Percentiles rank a stretch among this genome's conserved stretches.
Conservation (phyloP, 2,329 filamentous ascomycete genomes). For the Epichloe gansuensis region DNA sequence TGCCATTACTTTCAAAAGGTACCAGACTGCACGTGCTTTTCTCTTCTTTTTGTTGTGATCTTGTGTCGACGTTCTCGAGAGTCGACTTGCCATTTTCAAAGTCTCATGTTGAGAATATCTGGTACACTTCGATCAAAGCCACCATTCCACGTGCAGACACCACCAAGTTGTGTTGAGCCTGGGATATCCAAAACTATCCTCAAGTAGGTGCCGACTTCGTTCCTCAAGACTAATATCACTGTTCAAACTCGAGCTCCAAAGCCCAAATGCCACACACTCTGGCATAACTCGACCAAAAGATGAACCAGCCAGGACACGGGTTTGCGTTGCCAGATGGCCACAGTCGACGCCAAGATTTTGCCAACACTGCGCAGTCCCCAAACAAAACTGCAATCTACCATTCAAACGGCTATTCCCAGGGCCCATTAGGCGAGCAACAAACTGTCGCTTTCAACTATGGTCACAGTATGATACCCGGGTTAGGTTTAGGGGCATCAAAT, state of each 20-base stretch:
- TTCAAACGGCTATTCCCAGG: not conserved
- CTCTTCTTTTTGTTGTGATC: not conserved
- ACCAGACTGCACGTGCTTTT: not conserved
- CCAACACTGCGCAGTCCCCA: conserved; percentile 8
- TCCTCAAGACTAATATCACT: too few species aligned
- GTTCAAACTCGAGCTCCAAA: not conserved
- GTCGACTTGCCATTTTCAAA: not conserved
- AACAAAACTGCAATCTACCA: conserved; percentile 8
- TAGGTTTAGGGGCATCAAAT: conserved; percentile 18
- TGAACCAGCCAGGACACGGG: conserved; percentile 20
- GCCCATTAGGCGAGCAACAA: conserved; percentile 5
- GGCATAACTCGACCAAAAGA: conserved; percentile 9
- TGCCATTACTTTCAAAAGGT: not conserved
- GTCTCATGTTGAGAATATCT: not conserved
- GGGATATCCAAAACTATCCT: not conserved
- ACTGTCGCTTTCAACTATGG: conserved; percentile 14
- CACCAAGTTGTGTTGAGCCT: not conserved
- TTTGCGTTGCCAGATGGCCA: conserved; percentile 14
- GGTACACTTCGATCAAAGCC: not conserved
- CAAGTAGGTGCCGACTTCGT: too few species aligned
- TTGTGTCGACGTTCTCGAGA: not conserved
- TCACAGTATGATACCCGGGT: conserved; percentile 21
- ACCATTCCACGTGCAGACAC: not conserved
- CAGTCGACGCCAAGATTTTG: conserved; percentile 11
- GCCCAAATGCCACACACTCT: not conserved